phyloP scores from a whole-genome alignment of 306 rosid genomes.

The Mucuna pruriens region DNA sequence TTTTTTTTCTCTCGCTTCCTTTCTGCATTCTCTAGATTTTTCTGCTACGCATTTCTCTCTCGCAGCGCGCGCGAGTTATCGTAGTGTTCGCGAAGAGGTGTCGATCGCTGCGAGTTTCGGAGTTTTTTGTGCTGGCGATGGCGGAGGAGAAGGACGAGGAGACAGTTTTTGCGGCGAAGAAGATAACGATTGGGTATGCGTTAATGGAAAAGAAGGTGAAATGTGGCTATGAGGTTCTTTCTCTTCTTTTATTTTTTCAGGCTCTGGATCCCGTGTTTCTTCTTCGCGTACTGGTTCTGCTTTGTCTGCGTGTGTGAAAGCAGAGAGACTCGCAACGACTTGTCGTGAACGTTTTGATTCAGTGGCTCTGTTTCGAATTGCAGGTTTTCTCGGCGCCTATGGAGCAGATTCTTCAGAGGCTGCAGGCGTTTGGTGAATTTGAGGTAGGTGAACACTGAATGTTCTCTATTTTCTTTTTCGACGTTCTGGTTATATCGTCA shows the following conservation, averaged over 20 bases:
- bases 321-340: slow-evolving; percentile 31
- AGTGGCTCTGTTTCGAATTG: slow-evolving; percentile 41
- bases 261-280: slow-evolving; percentile 43
- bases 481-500: neutral
- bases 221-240: slow-evolving; percentile 80
- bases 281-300: slow-evolving; percentile 22
- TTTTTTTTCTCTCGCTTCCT: slow-evolving; percentile 24
- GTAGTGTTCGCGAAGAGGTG: neutral
- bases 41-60: slow-evolving; percentile 27
- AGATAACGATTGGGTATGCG: slow-evolving; percentile 92
- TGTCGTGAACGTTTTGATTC: slow-evolving; percentile 29
- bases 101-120: slow-evolving; percentile 9
- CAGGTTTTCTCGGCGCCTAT: slow-evolving; percentile 92
- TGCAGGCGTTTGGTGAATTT: slow-evolving; percentile 91
- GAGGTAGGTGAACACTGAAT: slow-evolving; percentile 52
- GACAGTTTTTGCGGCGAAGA: slow-evolving; percentile 39
- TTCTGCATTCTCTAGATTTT: slow-evolving; percentile 24
- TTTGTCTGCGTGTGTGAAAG: neutral
- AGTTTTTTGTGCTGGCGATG: neutral
- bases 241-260: slow-evolving; percentile 24
- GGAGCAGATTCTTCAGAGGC: slow-evolving; percentile 84
- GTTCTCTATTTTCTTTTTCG: neutral
- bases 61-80: neutral
- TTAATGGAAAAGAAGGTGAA: slow-evolving; percentile 99
- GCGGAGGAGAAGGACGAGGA: slow-evolving; percentile 38